Conservation (phyloP, 805 yeast genomes). For the Barnettozyma salicaria region DNA sequence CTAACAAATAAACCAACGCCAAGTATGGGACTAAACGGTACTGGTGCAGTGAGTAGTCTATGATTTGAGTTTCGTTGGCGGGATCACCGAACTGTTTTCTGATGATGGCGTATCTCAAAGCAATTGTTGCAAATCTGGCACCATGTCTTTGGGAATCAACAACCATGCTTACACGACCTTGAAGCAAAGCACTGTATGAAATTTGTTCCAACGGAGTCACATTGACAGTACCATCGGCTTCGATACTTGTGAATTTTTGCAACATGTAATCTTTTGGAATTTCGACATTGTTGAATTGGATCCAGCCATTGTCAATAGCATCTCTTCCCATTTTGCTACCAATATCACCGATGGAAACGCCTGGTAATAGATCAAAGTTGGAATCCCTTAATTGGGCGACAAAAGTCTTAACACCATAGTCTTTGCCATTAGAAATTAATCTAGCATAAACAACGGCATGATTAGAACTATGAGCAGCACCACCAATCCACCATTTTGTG, state of each 20-base stretch:
- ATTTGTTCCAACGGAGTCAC: conserved; percentile 80
- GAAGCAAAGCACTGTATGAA: conserved; percentile 79
- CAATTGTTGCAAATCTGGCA: conserved; percentile 76
- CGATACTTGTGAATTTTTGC: conserved; percentile 70
- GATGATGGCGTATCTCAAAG: conserved; percentile 66
- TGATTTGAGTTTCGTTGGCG: conserved; percentile 60
- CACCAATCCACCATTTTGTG: conserved; percentile 99
- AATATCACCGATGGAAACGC: conserved; percentile 82
- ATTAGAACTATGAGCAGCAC: conserved; percentile 92
- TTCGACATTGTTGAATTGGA: conserved; percentile 77
- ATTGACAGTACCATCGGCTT: conserved; percentile 61
- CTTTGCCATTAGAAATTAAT: conserved; percentile 72
- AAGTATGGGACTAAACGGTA: conserved; percentile 80
- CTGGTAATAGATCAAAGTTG: conserved; percentile 68
- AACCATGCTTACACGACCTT: conserved; percentile 90
- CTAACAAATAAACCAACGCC: conserved; percentile 71
- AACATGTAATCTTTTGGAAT: conserved; percentile 83
- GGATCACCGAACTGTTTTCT: conserved; percentile 56
- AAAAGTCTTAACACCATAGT: conserved; percentile 88
- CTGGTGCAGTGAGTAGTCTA: conserved; percentile 87
- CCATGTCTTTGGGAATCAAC: conserved; percentile 77
- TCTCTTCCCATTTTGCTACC: conserved; percentile 96
- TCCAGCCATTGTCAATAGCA: conserved; percentile 96
- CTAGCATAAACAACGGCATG: conserved; percentile 85
- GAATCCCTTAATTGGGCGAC: conserved; percentile 84